Percentiles rank a stretch among this genome's conserved stretches.
Evolutionary conservation across 495 filamentous ascomycete genomes (phyloP).

Genomic region (Antarctomyces pellizariae): DNA sequence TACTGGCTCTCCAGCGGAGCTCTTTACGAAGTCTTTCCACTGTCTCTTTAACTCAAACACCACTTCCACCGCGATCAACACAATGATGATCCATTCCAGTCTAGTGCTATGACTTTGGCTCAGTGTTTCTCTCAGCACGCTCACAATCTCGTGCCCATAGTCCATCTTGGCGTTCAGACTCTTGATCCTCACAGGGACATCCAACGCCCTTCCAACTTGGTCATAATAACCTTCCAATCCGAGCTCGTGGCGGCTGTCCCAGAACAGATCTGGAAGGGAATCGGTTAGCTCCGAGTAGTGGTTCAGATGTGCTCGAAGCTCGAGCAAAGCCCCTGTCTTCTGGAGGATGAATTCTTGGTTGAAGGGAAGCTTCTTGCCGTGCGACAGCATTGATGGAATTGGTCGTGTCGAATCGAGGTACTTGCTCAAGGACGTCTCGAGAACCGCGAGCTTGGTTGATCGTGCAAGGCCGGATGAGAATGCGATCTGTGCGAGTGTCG

Average conservation of each 20-base stretch:
- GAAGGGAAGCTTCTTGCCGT: slow-evolving; percentile 40
- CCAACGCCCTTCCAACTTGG: slow-evolving; percentile 69
- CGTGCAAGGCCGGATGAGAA: slow-evolving; percentile 91
- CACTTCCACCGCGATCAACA: slow-evolving; percentile 80
- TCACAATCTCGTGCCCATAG: slow-evolving; percentile 89
- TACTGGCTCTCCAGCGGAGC: no score
- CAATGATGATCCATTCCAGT: slow-evolving; percentile 95
- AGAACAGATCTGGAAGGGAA: slow-evolving; percentile 85
- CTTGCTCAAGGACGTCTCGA: slow-evolving; percentile 57
- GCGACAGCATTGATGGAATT: slow-evolving; percentile 52
- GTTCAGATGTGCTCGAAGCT: slow-evolving; percentile 77
- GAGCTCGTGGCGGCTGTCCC: slow-evolving; percentile 77
- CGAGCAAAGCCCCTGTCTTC: slow-evolving; percentile 85
- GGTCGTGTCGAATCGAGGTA: slow-evolving; percentile 67
- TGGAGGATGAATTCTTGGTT: slow-evolving; percentile 60
- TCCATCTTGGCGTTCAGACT: slow-evolving; percentile 92
- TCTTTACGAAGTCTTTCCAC: no score
- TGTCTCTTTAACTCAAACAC: no score
- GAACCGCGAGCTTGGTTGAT: slow-evolving; percentile 85
- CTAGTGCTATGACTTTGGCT: slow-evolving; percentile 74
- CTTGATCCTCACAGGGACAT: slow-evolving; percentile 82
- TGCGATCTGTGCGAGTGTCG: slow-evolving; percentile 76
- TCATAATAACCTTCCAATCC: slow-evolving; percentile 76
- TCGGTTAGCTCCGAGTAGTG: slow-evolving; percentile 94
- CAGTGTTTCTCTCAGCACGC: slow-evolving; percentile 62